phyloP scores from a whole-genome alignment of 345 rosid species.

The Litchi chinensis region DNA sequence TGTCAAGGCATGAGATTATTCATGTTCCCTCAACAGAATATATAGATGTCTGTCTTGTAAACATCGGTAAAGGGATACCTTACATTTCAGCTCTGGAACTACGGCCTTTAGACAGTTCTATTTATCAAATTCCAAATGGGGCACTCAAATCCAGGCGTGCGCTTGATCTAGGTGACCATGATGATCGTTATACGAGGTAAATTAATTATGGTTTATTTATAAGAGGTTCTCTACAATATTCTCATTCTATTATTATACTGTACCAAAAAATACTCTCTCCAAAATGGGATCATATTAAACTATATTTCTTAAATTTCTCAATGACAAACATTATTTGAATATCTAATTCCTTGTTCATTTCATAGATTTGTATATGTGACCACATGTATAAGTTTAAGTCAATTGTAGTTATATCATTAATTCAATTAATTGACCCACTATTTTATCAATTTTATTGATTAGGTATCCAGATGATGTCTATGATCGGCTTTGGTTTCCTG shows the following conservation, averaged over 20 bases:
- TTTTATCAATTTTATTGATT: neutral
- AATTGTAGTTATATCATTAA: too few species aligned
- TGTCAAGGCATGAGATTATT: neutral
- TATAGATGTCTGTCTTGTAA: constrained; percentile 14
- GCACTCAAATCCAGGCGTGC: neutral
- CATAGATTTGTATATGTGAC: too few species aligned
- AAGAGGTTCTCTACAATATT: too few species aligned
- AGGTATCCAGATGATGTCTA: neutral
- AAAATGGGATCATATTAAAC: too few species aligned
- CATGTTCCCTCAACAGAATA: neutral
- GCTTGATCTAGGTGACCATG: too few species aligned
- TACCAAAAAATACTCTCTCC: too few species aligned
- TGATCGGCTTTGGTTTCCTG: constrained; percentile 4
- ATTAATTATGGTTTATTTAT: too few species aligned
- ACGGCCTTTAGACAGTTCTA: neutral
- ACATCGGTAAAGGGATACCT: neutral
- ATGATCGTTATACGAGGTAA: too few species aligned
- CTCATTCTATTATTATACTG: too few species aligned
- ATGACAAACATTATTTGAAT: neutral
- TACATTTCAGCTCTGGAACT: neutral
- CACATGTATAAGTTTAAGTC: too few species aligned
- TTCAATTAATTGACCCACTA: too few species aligned
- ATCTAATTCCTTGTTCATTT: neutral
- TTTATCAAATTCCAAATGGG: neutral
- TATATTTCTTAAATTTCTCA: neutral